Conservation (phyloP, 148 eudicot genomes). For the Gaultheria prostrata region DNA sequence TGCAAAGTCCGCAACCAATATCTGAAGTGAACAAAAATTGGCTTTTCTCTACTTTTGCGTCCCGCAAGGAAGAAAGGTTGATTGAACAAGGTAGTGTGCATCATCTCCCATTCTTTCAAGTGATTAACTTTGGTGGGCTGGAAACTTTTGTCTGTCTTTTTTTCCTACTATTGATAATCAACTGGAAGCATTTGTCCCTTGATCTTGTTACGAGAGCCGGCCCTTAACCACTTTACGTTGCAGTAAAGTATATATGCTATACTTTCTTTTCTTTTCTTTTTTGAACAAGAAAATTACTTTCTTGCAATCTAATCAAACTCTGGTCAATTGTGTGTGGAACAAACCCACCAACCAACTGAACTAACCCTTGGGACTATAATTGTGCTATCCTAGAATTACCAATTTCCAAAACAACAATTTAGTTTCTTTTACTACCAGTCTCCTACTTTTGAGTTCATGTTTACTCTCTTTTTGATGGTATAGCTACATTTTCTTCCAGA, state of each 20-base stretch:
- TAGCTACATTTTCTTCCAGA: background rate
- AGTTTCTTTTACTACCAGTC: background rate
- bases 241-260: background rate
- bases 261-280: too few relatives aligned
- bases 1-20: conserved; percentile 20
- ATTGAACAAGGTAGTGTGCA: conserved; percentile 26
- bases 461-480: background rate
- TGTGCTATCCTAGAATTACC: too few relatives aligned
- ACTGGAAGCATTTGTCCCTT: background rate
- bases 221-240: background rate
- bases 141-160: background rate
- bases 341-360: too few relatives aligned
- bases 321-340: too few relatives aligned
- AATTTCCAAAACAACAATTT: background rate
- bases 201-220: background rate
- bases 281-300: too few relatives aligned
- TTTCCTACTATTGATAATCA: too few relatives aligned
- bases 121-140: background rate
- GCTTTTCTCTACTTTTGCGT: conserved; percentile 33
- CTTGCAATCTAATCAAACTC: too few relatives aligned
- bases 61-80: conserved; percentile 14
- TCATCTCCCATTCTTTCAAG: conserved; percentile 6
- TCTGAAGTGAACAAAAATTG: conserved; percentile 32
- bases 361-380: too few relatives aligned
- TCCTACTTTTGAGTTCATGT: background rate